Base-by-base conservation (phyloP, 768 basidiomycete genomes). In the Lyophyllum semitale region DNA sequence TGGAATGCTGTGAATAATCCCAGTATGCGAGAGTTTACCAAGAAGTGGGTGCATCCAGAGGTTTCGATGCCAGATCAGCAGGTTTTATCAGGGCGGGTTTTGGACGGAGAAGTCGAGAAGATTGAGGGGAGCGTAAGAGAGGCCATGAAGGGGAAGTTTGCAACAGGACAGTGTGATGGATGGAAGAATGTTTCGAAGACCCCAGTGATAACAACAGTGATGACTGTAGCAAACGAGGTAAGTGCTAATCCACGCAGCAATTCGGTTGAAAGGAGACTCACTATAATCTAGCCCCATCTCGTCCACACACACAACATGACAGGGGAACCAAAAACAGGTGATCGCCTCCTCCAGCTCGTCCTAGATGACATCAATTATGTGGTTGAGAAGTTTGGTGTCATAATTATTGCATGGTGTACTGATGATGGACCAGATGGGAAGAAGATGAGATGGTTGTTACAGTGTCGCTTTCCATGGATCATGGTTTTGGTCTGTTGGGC, bases 121-220 rank as follows among this genome's bases (percentile, higher is more conserved):
- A n/a, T n/a, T 18, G 55, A 65, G 18, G 67, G 61, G 18, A 51
- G 59, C 25, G 26, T 58, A 18, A 68, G 57, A 6, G 70, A 64
- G 6, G 25, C 15, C 6, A 25, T 26, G 42, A 30, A 2, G 65
- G 67, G 8, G 59, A 63, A n/a, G n/a, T n/a, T n/a, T n/a, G n/a
- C n/a, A n/a, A n/a, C n/a, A n/a, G n/a, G n/a, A n/a, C n/a, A n/a
- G 33, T 66, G 65, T 26, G 69, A 72, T 53, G 67, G 71, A 5
- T 71, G 66, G 66, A 71, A 67, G 52, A 69, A 69, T 52, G 51
- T 65, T n/a, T 57, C 63, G 8, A 67, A 66, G 37, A 58, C 55
- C 8, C 51, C 64, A 3, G 35, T 72, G 26, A 55, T 68, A 27
- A 59, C 63, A 0, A 60, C 66, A 3, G 56, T 65, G 59, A 54